Conservation (phyloP, 176 grass and related monocot species). For the Eleusine coracana region DNA sequence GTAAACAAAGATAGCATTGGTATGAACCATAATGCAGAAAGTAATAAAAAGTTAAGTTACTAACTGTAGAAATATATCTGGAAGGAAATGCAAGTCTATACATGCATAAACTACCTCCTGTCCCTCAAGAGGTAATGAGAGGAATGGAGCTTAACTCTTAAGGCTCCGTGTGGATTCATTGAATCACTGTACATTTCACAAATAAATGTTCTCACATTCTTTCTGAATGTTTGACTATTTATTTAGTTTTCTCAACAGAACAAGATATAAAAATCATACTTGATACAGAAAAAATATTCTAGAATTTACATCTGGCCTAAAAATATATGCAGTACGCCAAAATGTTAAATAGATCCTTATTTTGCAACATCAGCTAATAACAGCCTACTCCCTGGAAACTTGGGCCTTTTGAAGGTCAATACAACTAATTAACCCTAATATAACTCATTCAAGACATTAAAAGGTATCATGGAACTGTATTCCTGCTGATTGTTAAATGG, state of each 20-base stretch:
- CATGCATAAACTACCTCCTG: not conserved
- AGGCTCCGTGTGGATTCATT: not conserved
- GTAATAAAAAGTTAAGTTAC: not conserved
- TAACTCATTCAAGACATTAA: not conserved
- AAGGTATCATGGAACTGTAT: conserved; percentile 5
- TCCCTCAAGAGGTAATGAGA: conserved; percentile 7
- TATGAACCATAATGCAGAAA: not conserved
- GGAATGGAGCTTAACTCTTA: not conserved
- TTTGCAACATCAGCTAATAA: not conserved
- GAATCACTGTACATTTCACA: conserved; percentile 10
- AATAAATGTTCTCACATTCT: not conserved
- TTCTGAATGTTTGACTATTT: not conserved
- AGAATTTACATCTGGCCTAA: conserved; percentile 12
- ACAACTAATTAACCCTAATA: not conserved
- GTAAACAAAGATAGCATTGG: not conserved
- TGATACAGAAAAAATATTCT: not conserved
- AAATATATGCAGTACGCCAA: not conserved
- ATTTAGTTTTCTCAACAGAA: conserved; percentile 5
- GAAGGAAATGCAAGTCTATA: conserved; percentile 10
- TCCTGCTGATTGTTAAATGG: not conserved
- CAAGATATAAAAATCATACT: not conserved
- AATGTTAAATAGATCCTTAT: conserved; percentile 14
- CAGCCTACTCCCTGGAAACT: not conserved
- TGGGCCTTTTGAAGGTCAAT: not conserved
- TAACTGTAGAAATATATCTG: conserved; percentile 6